Evolutionary conservation across 805 yeast genomes (phyloP), one percentile per base, ranked within the genome.

Genomic region (Saccharomycopsis oosterbeekiorum): DNA sequence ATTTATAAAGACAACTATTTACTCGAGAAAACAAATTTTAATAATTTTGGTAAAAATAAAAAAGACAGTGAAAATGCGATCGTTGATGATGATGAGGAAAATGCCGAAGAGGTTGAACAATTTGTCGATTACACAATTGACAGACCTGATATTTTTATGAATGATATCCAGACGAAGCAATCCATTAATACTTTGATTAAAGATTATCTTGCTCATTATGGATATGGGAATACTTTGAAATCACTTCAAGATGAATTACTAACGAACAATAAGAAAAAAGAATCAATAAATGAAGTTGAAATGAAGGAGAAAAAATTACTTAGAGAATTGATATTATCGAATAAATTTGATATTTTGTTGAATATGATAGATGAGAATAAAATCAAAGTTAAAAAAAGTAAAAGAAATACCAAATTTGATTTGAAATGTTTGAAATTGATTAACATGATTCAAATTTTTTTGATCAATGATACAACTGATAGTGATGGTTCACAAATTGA

Each of bases 171-270:
- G 42, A 50, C 43, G 10, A 63, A 63, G 26, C 12, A 47, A 11
- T 56, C 55, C 4, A 58, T 60, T 14, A 63, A 60, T 42, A 66
- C 70, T 24, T 70, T 79, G 50, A 74, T 80, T 3, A 65, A 74
- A n/a, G 71, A 77, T 14, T 85, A 84, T 68, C 77, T 86, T 43
- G 75, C 78, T n/a, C 82, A 84, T 67, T 77, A 78, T 59, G 90
- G 90, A 2, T 80, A 77, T 66, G 74, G 76, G 37, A 82, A 82
- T 60, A 79, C 83, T 2, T 80, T 83, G 1, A 74, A 74, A 61
- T 80, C 83, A 0, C 80, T 86, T 62, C 71, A 76, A 24, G 69
- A 73, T 42, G 89, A 84, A 64, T 66, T 36, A 39, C 15, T 41
- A 39, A 36, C 56, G 5, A 24, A 29, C 34, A 29, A 39, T 19